Conservation (phyloP, 345 rosid species). For the Citrus inodora region DNA sequence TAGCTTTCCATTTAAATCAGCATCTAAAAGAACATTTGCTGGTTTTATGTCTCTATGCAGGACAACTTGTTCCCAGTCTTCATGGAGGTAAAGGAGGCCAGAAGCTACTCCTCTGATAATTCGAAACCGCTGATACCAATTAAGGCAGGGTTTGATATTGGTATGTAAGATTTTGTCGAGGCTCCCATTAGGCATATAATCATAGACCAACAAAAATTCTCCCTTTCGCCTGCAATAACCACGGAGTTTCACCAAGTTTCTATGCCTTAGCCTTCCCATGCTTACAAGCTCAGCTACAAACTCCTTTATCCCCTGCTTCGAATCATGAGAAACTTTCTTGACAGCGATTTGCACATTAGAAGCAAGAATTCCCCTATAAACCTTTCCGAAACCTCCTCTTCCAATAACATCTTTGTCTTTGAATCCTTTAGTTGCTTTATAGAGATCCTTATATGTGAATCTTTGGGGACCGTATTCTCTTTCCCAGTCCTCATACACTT, state of each 20-base stretch:
- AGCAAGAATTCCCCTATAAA: conserved; percentile 47
- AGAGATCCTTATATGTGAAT: conserved; percentile 52
- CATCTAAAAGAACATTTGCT: conserved; percentile 40
- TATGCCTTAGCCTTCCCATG: conserved; percentile 34
- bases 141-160: conserved; percentile 8
- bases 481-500: conserved; percentile 71
- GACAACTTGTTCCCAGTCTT: conserved; percentile 49
- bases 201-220: conserved; percentile 45
- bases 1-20: conserved; percentile 33
- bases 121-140: conserved; percentile 39
- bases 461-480: conserved; percentile 54
- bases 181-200: conserved; percentile 13
- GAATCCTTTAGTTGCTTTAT: conserved; percentile 64
- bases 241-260: conserved; percentile 38
- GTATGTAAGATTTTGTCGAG: conserved; percentile 35
- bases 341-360: conserved; percentile 49
- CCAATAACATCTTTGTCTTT: conserved; percentile 49
- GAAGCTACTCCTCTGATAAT: conserved; percentile 36
- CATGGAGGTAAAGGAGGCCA: conserved; percentile 37
- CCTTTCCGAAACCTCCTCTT: conserved; percentile 51
- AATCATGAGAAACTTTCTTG: conserved; percentile 48
- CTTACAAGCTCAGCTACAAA: conserved; percentile 16
- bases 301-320: conserved; percentile 50
- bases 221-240: conserved; percentile 42
- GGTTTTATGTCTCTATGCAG: conserved; percentile 47